Conservation (phyloP, 2,329 filamentous ascomycete species). For the Paraconiothyrium brasiliense region DNA sequence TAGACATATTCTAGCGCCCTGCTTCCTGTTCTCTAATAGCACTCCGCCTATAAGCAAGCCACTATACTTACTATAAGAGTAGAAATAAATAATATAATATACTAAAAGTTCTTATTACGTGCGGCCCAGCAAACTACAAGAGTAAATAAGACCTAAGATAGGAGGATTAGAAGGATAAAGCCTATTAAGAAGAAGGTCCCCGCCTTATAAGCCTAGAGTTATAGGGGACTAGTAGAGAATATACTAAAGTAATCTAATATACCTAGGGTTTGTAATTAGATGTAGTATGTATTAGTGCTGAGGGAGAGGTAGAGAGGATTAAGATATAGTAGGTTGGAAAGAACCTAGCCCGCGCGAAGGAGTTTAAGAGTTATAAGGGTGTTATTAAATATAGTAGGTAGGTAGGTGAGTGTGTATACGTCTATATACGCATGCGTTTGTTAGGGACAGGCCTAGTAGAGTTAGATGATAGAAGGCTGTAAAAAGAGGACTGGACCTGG, state of each 20-base stretch:
- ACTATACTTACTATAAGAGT: conserved; percentile 1
- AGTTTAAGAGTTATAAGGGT: conserved; percentile 9
- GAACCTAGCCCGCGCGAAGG: conserved; percentile 13
- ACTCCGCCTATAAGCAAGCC: neutral
- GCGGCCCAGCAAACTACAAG: conserved; percentile 11
- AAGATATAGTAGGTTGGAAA: conserved; percentile 9
- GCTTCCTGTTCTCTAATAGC: conserved; percentile 1
- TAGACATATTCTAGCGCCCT: conserved; percentile 11
- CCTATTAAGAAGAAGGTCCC: conserved; percentile 4
- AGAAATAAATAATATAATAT: conserved; percentile 5
- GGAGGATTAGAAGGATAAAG: conserved; percentile 8
- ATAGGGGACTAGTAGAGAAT: conserved; percentile 7
- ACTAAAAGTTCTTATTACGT: conserved; percentile 11
- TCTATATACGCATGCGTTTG: conserved; percentile 7
- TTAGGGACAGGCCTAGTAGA: conserved; percentile 5
- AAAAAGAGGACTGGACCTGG: conserved; percentile 11
- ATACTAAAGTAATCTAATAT: conserved; percentile 12
- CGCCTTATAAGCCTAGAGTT: conserved; percentile 11
- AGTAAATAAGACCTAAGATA: conserved; percentile 13
- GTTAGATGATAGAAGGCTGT: conserved; percentile 7
- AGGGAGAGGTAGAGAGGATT: conserved; percentile 15
- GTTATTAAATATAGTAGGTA: conserved; percentile 10
- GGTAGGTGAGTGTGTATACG: conserved; percentile 8
- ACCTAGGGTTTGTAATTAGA: conserved; percentile 14
- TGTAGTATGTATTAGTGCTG: conserved; percentile 11